Evolutionary conservation across 805 yeast species (phyloP).

Genomic region (Candida sphagnicola): DNA sequence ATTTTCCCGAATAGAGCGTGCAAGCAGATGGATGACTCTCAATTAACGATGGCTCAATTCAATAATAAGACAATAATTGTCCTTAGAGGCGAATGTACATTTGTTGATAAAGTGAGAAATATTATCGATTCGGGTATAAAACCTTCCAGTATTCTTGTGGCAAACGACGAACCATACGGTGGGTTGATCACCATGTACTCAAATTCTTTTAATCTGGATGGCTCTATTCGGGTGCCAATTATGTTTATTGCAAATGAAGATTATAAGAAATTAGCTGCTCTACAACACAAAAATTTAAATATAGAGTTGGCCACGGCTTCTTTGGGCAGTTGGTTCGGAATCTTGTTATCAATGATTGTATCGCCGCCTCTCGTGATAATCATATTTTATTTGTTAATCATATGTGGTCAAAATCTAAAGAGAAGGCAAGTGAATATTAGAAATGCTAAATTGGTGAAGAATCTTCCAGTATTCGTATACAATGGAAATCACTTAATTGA

Average conservation of each 20-base stretch:
- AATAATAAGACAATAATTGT: conserved; percentile 24
- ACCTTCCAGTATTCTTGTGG: conserved; percentile 53
- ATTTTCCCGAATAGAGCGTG: conserved; percentile 30
- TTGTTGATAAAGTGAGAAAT: conserved; percentile 47
- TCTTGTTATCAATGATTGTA: conserved; percentile 37
- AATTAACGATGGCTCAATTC: conserved; percentile 9
- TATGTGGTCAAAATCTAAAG: conserved; percentile 24
- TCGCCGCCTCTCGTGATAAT: conserved; percentile 40
- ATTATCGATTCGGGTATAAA: conserved; percentile 31
- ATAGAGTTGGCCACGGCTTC: conserved; percentile 28
- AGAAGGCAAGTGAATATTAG: conserved; percentile 21
- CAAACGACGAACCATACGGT: conserved; percentile 45
- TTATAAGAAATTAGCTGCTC: conserved; percentile 19
- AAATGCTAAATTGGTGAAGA: conserved; percentile 30
- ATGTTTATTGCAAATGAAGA: conserved; percentile 48
- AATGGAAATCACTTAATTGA: conserved; percentile 32
- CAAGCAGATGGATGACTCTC: conserved; percentile 6
- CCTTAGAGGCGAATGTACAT: conserved; percentile 52
- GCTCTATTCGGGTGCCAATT: conserved; percentile 41
- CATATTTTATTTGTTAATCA: conserved; percentile 27
- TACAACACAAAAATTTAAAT: conserved; percentile 6
- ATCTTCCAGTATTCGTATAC: conserved; percentile 36
- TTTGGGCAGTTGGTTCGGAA: conserved; percentile 34
- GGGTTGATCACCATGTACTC: conserved; percentile 56
- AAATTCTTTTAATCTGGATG: conserved; percentile 38